A percentile compares a stretch with the other conserved stretches of the same genome.
Evolutionary conservation across 176 grass and related monocot genomes (phyloP).

Genomic region (Triticum dicoccoides): DNA sequence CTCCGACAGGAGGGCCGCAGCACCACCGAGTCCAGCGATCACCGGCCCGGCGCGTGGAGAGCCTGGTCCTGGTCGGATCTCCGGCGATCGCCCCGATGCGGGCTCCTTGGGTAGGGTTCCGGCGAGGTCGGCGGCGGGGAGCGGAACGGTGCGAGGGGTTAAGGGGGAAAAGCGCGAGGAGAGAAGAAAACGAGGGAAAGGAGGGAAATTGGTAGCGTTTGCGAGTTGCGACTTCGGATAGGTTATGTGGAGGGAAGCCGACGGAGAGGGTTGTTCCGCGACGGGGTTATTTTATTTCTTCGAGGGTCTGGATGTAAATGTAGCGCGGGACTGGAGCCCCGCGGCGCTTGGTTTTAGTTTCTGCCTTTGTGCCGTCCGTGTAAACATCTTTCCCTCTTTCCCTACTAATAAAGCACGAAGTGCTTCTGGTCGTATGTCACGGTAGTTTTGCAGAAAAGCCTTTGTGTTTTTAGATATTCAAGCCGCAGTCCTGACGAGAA

Average conservation of each 20-base stretch:
- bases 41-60: background rate
- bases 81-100: background rate
- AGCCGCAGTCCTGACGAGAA: too few species aligned
- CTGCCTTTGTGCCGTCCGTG: background rate
- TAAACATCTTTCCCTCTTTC: too few species aligned
- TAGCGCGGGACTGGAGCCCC: background rate
- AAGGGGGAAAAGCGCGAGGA: conserved; percentile 39
- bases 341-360: too few species aligned
- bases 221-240: conserved; percentile 24
- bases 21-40: conserved; percentile 18
- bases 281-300: background rate
- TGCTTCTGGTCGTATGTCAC: too few species aligned
- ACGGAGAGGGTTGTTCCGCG: background rate
- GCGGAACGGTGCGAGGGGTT: conserved; percentile 24
- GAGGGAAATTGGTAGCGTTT: conserved; percentile 57
- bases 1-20: background rate
- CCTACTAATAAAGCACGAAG: too few species aligned
- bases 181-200: conserved; percentile 40
- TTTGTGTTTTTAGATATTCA: too few species aligned
- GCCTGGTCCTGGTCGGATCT: conserved; percentile 1
- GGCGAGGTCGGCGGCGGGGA: conserved; percentile 10
- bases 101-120: conserved; percentile 23
- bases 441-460: too few species aligned
- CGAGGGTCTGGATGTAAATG: background rate
- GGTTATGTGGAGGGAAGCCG: conserved; percentile 41